Conservation (phyloP, 768 basidiomycete species). For the Russula emetica region DNA sequence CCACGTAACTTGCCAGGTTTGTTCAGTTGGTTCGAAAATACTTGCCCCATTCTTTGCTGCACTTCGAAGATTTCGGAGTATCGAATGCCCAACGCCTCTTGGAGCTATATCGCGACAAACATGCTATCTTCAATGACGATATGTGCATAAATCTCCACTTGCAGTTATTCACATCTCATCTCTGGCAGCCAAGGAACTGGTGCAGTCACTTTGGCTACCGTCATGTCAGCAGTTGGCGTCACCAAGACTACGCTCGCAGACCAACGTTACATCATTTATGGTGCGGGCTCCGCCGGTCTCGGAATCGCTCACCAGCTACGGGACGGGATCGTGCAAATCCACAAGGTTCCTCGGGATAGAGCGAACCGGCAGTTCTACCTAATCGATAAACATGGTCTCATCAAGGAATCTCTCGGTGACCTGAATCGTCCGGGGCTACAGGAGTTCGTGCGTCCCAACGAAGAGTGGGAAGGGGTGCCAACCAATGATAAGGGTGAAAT, state of each 20-base stretch:
- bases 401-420: conserved; percentile 47
- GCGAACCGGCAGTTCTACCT: conserved; percentile 68
- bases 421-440: conserved; percentile 46
- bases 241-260: conserved; percentile 61
- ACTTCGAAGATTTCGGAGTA: conserved; percentile 86
- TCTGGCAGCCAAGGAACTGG: conserved; percentile 64
- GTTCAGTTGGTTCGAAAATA: conserved; percentile 73
- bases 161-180: neutral
- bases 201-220: conserved; percentile 64
- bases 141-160: conserved; percentile 43
- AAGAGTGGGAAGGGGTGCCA: conserved; percentile 47
- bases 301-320: conserved; percentile 75
- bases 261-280: conserved; percentile 75
- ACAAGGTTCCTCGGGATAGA: conserved; percentile 47
- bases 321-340: conserved; percentile 62
- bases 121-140: conserved; percentile 81
- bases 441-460: conserved; percentile 55
- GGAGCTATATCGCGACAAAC: conserved; percentile 55
- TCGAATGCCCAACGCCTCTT: conserved; percentile 69
- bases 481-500: conserved; percentile 42
- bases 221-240: conserved; percentile 65
- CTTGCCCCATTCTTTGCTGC: conserved; percentile 59
- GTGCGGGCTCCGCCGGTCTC: conserved; percentile 77
- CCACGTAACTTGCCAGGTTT: conserved; percentile 44
- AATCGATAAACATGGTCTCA: conserved; percentile 63